Evolutionary conservation across 2,329 filamentous ascomycete species (phyloP), one percentile per base, ranked within the genome.

Genomic region (Penicillium aurantiogriseum): DNA sequence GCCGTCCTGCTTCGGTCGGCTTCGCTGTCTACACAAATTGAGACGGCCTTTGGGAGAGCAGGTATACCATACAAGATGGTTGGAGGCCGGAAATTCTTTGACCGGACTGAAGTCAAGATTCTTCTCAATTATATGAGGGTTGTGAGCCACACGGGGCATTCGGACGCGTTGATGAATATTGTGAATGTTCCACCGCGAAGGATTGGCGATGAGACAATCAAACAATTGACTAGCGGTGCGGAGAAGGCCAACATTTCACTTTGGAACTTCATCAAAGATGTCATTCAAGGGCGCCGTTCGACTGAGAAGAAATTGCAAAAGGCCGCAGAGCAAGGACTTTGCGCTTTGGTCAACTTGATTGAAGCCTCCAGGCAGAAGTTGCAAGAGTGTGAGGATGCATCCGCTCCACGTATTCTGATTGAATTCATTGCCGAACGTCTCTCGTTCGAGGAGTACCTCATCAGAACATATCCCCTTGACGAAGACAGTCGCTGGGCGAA

Each of bases 21-120:
- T 0, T 81, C 86, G 1, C 79, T 97, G 8, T 97, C 93, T 0
- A 82, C 92, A 23, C 85, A 91, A n/a, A 88, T 97, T 39, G 93
- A 99, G 75, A 83, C 87, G 23, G 88, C 88, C 3, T 79, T 97
- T 40, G 91, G 89, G 15, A 91, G 88, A 67, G 85, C 86, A 11
- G 91, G 92, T 1, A 86, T 97, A 40, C 83, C 92, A 0, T 99
- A 97, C 74, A 87, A 87, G 49, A 97, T 97, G 92, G 88, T 97
- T 51, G 93, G 89, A 67, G 93, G 94, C 2, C 85, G 86, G 61
- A 89, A 90, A 57, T 99, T 99, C 72, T 97, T 95, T 68, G 94
- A 99, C 65, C 86, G 94, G 51, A 83, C 86, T 3, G 93, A 99
- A 71, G 88, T 97, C 69, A 95, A 94, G 72, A 82, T 91, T 7